Evolutionary conservation across 345 rosid species (phyloP).

Genomic region (Clausena lansium): DNA sequence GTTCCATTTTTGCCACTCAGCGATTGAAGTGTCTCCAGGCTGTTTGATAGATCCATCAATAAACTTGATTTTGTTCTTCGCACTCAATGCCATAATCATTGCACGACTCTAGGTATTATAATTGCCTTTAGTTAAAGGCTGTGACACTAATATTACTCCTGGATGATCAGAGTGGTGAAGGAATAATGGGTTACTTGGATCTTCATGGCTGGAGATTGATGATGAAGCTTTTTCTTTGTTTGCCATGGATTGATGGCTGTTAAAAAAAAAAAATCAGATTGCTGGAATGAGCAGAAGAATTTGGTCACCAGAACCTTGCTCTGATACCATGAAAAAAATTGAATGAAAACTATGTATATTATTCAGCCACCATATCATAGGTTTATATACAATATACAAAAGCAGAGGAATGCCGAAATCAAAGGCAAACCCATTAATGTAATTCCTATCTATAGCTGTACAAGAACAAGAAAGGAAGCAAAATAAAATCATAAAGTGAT

Average conservation of each 20-base stretch:
- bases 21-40: not conserved
- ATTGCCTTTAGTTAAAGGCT: not conserved
- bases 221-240: not conserved
- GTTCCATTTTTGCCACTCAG: not conserved
- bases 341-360: no score
- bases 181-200: not conserved
- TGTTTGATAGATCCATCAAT: not conserved
- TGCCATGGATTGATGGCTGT: not conserved
- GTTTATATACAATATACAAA: no score
- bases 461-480: no score
- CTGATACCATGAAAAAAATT: no score
- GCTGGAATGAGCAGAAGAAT: not conserved
- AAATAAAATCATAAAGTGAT: no score
- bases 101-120: not conserved
- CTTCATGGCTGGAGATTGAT: not conserved
- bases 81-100: not conserved
- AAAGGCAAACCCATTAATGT: no score
- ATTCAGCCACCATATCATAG: no score
- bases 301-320: no score
- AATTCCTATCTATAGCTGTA: no score
- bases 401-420: no score
- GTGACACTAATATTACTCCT: not conserved
- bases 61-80: not conserved
- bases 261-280: not conserved
- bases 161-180: not conserved